A percentile compares a stretch with the other conserved stretches of the same genome.
Evolutionary conservation across 2,329 filamentous ascomycete species (phyloP).

Genomic region (Fusarium pseudocircinatum): DNA sequence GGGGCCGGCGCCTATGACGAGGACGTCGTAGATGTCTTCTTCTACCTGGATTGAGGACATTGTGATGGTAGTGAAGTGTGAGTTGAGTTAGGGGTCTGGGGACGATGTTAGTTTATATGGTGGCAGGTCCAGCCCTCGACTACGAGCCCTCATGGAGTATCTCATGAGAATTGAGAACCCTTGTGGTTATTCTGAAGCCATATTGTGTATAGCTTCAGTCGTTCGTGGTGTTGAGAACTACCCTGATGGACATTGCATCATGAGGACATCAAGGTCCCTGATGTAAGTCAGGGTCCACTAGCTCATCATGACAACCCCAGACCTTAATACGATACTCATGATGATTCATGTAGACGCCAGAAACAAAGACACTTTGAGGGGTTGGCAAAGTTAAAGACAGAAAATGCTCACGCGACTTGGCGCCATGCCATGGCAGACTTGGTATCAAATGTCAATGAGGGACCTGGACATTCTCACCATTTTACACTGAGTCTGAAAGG

Average conservation of each 20-base stretch:
- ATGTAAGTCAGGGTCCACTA: conserved; percentile 8
- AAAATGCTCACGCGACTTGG: background rate
- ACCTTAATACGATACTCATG: background rate
- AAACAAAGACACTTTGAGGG: accelerated
- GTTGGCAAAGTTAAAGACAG: accelerated
- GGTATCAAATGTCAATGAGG: background rate
- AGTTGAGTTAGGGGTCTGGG: background rate
- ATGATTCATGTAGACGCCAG: background rate
- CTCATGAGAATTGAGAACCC: conserved; percentile 6
- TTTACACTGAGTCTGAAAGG: no score
- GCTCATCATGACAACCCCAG: conserved; percentile 6
- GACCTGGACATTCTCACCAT: background rate
- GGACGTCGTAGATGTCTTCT: conserved; percentile 67
- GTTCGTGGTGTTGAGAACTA: background rate
- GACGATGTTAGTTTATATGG: conserved; percentile 4
- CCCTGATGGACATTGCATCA: conserved; percentile 37
- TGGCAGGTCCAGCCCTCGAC: background rate
- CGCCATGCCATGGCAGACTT: background rate
- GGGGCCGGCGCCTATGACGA: conserved; percentile 79
- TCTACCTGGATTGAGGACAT: conserved; percentile 27
- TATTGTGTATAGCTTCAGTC: background rate
- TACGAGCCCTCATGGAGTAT: background rate
- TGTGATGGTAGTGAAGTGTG: background rate
- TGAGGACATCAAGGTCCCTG: conserved; percentile 32
- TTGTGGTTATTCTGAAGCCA: background rate